Base-by-base conservation (phyloP, 768 basidiomycete genomes). In the Leccinum imitatum region DNA sequence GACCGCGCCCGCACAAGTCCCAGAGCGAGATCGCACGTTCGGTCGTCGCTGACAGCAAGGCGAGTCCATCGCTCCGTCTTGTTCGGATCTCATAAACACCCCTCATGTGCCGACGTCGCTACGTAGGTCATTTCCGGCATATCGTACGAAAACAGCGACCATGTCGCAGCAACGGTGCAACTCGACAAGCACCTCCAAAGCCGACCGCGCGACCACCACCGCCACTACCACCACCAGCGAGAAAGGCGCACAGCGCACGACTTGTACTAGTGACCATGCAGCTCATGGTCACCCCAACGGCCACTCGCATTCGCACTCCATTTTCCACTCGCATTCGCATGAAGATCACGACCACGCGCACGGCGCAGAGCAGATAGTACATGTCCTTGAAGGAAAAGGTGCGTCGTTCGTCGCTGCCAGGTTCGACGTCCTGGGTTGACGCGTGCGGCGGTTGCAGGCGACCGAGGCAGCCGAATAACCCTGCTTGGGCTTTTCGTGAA, bases 401-500 rank as follows among this genome's bases (percentile, higher is more conserved):
- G 65, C 44, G 84, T 67, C 33, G 54, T 52, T 33, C 23, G 57
- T 46, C 46, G 19, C 19, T 39, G 6, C 33, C 13, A 3, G 17
- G 21, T 23, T 31, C 41, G 6, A 11, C n/a, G 27, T 54, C 35
- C 37, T 60, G 25, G 41, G 59, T 59, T 39, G 55, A 50, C 50
- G 14, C 21, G 17, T 3, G 47, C 39, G 15, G 51, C 44, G 14
- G 50, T 59, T 17, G 44, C 64, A 91, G 92, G 85, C 48, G 93
- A 95, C 75, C 78, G 86, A 63, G 94, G 95, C 23, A 90, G 86
- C 62, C 83, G 82, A 58, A 90, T 96, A 67, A 96, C 94, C 6
- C 80, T 96, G 56, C 75, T 94, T 62, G 96, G 97, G 1, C 78
- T 98, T 35, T 80, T 85, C 56, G 80, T 89, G 54, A 98, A 98